Conservation (phyloP, 1,139 yeast species). For the Pichiaceae sp. region DNA sequence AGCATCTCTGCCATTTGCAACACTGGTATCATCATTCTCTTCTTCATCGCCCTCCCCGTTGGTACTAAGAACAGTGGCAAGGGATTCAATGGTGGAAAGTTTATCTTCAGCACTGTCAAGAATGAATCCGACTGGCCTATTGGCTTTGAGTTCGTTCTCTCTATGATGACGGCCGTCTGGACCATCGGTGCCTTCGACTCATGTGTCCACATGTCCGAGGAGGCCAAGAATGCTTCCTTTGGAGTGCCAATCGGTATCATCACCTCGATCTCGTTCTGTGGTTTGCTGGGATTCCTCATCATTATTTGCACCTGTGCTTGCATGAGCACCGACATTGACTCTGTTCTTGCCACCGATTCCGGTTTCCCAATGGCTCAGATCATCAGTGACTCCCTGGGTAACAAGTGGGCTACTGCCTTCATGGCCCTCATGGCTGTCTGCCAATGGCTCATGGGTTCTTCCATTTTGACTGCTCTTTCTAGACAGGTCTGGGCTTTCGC, state of each 20-base stretch:
- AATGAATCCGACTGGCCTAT: conserved; percentile 51
- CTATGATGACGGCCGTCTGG: conserved; percentile 59
- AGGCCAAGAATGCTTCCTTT: conserved; percentile 55
- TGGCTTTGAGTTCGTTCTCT: conserved; percentile 59
- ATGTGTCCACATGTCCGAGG: conserved; percentile 68
- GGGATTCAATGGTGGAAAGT: conserved; percentile 29
- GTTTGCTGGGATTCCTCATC: conserved; percentile 53
- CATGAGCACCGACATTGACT: conserved; percentile 40
- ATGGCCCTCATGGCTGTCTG: conserved; percentile 53
- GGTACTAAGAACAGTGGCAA: conserved; percentile 27
- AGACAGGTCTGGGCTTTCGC: conserved; percentile 47
- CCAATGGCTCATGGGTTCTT: conserved; percentile 62
- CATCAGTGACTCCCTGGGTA: conserved; percentile 56
- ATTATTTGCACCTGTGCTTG: conserved; percentile 50
- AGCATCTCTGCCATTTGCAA: conserved; percentile 51
- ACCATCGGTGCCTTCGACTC: conserved; percentile 65
- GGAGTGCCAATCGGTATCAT: conserved; percentile 66
- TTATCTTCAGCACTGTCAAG: conserved; percentile 48
- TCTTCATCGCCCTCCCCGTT: conserved; percentile 59
- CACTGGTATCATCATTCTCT: conserved; percentile 44
- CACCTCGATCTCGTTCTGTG: conserved; percentile 50
- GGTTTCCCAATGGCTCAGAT: conserved; percentile 62
- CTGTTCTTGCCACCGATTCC: conserved; percentile 35
- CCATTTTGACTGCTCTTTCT: conserved; percentile 45
- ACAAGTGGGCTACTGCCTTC: conserved; percentile 61